Conservation (phyloP, 495 filamentous ascomycete genomes). For the Aspergillus funiculosus region DNA sequence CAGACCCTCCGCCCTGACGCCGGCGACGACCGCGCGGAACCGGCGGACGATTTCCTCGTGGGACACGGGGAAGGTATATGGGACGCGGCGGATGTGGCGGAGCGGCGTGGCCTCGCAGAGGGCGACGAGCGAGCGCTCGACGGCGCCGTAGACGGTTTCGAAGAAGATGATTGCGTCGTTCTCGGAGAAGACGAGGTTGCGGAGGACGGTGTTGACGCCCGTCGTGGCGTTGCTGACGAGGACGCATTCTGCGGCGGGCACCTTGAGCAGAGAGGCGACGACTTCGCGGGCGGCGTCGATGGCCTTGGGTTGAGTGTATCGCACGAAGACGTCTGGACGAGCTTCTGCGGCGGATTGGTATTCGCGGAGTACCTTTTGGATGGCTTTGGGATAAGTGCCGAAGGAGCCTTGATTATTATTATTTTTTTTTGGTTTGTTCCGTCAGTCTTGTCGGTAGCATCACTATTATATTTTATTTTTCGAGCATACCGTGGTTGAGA, state of each 20-base stretch:
- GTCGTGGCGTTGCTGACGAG: conserved; percentile 79
- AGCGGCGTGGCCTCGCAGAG: conserved; percentile 56
- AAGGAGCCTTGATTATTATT: conserved; percentile 71
- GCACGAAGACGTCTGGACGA: conserved; percentile 67
- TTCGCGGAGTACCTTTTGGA: conserved; percentile 51
- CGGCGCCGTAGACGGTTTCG: conserved; percentile 69
- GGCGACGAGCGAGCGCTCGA: conserved; percentile 64
- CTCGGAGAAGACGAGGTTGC: conserved; percentile 55
- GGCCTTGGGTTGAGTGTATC: conserved; percentile 50
- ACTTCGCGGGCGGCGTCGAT: conserved; percentile 60
- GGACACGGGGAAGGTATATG: conserved; percentile 51
- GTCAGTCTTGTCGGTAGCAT: too few species aligned
- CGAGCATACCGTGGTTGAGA: conserved; percentile 77
- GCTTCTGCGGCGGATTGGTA: conserved; percentile 59
- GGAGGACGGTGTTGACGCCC: conserved; percentile 73
- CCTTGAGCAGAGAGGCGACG: conserved; percentile 58
- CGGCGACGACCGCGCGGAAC: conserved; percentile 46
- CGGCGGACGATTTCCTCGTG: conserved; percentile 51
- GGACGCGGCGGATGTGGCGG: conserved; percentile 34
- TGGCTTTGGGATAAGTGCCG: conserved; percentile 60
- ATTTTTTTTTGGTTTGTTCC: too few species aligned
- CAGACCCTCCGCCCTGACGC: conserved; percentile 39
- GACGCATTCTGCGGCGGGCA: conserved; percentile 57
- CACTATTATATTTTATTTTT: too few species aligned
- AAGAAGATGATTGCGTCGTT: conserved; percentile 64